Evolutionary conservation across 306 rosid genomes (phyloP).

Genomic region (Ceratonia siliqua): DNA sequence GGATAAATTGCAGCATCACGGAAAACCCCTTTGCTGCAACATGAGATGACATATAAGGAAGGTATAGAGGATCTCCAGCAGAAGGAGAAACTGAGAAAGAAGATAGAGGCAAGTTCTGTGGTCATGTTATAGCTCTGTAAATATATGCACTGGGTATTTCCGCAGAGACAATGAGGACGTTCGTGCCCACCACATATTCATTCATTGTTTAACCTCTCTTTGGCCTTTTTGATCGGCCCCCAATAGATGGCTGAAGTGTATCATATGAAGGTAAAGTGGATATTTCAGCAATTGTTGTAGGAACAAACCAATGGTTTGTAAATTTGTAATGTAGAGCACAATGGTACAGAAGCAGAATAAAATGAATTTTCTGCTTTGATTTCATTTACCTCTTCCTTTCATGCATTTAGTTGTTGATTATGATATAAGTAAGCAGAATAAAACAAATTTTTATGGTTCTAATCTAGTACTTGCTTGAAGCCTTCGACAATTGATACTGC

Average conservation of each 20-base stretch:
- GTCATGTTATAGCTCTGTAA: slow-evolving; percentile 46
- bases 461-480: too few relatives aligned
- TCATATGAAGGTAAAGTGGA: neutral
- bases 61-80: neutral
- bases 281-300: neutral
- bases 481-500: too few relatives aligned
- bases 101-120: slow-evolving; percentile 46
- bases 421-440: too few relatives aligned
- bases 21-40: slow-evolving; percentile 60
- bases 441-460: too few relatives aligned
- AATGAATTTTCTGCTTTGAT: slow-evolving; percentile 18
- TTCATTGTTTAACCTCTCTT: slow-evolving; percentile 15
- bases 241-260: neutral
- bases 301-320: slow-evolving; percentile 32
- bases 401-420: neutral
- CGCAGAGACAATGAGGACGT: neutral
- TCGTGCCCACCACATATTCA: slow-evolving; percentile 13
- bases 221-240: neutral
- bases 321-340: slow-evolving; percentile 24
- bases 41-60: slow-evolving; percentile 44
- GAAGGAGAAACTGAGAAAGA: slow-evolving; percentile 7
- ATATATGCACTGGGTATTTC: slow-evolving; percentile 2
- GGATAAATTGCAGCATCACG: slow-evolving; percentile 44
- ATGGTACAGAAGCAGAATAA: slow-evolving; percentile 5
- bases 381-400: neutral